Base-by-base conservation (phyloP, 169 alveolate genomes). In the Eimeria maxima region DNA sequence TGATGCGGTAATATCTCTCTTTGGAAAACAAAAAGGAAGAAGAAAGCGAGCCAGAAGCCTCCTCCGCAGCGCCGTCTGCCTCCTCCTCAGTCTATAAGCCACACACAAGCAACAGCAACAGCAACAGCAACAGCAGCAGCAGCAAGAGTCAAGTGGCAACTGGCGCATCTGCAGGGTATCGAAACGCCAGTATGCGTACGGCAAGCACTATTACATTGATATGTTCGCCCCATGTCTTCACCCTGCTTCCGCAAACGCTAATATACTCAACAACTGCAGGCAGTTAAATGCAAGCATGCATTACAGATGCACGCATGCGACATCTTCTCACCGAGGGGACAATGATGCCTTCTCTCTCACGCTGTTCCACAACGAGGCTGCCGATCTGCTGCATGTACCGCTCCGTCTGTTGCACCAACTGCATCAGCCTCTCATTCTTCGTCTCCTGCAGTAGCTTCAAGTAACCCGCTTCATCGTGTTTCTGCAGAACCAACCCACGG, bases 351-450 rank as follows among this genome's bases (percentile, higher is more conserved):
- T 95, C 98, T 55, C 98, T 97, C 18, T 97, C 97, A 81, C 99
- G 98, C 96, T 99, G 98, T 8, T 98, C 98, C 78, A 97, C 97
- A 11, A 99, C 99, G 94, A 98, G 98, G 22, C 99, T 99, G 38
- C 99, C 99, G 0, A 99, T 97, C 96, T 98, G 97, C 90, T 98
- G 97, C 97, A 99, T 97, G 93, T 98, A 99, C 74, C 98, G 98
- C 95, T 99, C 99, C 29, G 99, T 99, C 93, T 99, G 99, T 73
- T 98, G 98, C 83, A 99, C 98, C 74, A 99, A 97, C 90, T 98
- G 98, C 84, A 98, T 97, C 45, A 99, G 95, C 94, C 99, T 97
- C 38, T 98, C 98, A 95, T 98, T 98, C 97, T 99, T 99, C 22
- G 99, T 98, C 69, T 98, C 98, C 78, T 98, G 97, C 33, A 99